Evolutionary conservation across 495 filamentous ascomycete species (phyloP), one percentile per base, ranked within the genome.

Genomic region (Trichodelitschia bisporula): DNA sequence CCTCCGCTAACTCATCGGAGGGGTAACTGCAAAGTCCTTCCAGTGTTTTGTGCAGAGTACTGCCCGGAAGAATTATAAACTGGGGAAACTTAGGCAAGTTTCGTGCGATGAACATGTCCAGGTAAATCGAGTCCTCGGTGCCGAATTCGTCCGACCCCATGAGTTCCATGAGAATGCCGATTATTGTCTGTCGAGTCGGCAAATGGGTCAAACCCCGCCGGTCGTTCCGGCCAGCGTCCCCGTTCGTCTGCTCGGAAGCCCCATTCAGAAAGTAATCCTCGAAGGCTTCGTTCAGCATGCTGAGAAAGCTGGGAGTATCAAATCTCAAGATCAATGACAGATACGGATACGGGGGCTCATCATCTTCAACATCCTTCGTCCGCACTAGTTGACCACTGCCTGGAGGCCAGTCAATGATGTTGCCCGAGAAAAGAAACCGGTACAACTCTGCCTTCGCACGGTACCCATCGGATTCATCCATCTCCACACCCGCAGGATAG

Each of bases 101-200:
- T 34, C 86, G 72, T 26, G 86, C 84, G 47, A 95, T 69, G 44
- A 97, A 95, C 78, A 97, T 97, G 46, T 97, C 74, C 19, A 97
- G 61, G 48, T 89, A 95, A 34, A 97, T 77, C 16, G 73, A 79
- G 48, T 93, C 78, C 35, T 73, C 64, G n/a, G 66, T 42, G 3
- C 64, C 59, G 43, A 89, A 93, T 6, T 68, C 65, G 11, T 57
- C 44, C 6, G 66, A 48, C 30, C 65, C 69, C 77, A 95, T 86
- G 16, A 92, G 68, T 44, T 90, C 79, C 16, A 90, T 58, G 31
- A 97, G 49, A 24, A 92, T 86, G 29, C 70, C 84, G 35, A 91
- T 63, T 31, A 97, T 60, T 45, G 80, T 83, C 50, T 93, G 86
- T 17, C 86, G 65, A 39, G 89, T 83, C 32, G 93, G 68, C 4